Conservation (phyloP, 148 eudicot genomes). For the Polygonum aviculare region DNA sequence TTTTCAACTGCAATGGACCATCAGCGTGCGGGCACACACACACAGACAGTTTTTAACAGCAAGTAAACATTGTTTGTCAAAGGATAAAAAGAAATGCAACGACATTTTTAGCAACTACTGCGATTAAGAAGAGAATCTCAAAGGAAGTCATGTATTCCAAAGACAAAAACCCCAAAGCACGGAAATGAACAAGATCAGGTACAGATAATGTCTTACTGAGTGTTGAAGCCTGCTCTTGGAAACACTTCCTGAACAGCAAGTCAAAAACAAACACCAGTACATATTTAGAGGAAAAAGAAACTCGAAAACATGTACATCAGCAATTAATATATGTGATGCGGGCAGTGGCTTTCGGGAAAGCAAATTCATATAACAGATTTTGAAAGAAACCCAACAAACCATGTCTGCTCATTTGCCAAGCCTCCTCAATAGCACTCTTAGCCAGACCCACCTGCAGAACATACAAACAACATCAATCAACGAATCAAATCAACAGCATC, state of each 20-base stretch:
- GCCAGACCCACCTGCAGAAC: constrained; percentile 5
- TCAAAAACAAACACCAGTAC: background rate
- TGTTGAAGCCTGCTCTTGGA: background rate
- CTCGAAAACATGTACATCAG: background rate
- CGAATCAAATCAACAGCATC: background rate
- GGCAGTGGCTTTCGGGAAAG: background rate
- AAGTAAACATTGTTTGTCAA: background rate
- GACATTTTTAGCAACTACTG: no score
- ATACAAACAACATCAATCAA: background rate
- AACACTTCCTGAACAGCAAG: background rate
- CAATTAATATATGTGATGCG: background rate
- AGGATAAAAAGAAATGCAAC: background rate
- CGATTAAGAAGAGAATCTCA: no score
- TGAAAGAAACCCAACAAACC: background rate
- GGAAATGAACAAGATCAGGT: background rate
- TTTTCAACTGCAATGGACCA: constrained; percentile 4
- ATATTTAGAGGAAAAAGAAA: background rate
- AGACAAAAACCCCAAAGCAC: no score
- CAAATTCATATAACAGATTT: background rate
- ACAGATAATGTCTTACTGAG: background rate
- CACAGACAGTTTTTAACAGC: background rate
- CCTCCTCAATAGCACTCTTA: constrained; percentile 3
- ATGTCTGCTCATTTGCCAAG: background rate
- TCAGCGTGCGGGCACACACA: background rate
- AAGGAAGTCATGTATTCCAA: no score